Conservation (phyloP, 2,329 filamentous ascomycete species). For the Stachybotrys chlorohalonatus region DNA sequence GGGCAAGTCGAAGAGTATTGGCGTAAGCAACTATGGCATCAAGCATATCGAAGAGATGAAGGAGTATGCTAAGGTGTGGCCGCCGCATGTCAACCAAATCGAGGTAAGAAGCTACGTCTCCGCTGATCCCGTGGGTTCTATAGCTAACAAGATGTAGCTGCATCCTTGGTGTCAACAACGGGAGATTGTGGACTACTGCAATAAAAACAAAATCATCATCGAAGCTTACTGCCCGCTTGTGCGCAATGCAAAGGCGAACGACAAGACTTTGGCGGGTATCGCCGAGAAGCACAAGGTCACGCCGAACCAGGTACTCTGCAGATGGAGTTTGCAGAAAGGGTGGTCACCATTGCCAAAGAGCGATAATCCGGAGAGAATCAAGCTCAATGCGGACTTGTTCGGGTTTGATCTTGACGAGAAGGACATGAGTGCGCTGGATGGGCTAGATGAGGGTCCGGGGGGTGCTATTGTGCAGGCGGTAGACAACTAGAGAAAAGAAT, state of each 20-base stretch:
- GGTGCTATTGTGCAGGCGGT: slow-evolving; percentile 14
- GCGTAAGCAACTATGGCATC: slow-evolving; percentile 63
- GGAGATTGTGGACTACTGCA: slow-evolving; percentile 42
- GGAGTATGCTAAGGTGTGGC: slow-evolving; percentile 51
- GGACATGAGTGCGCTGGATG: slow-evolving; percentile 38
- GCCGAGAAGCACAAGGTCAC: slow-evolving; percentile 49
- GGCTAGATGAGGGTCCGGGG: slow-evolving; percentile 11
- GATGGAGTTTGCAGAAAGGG: slow-evolving; percentile 59
- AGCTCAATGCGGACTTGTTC: slow-evolving; percentile 50
- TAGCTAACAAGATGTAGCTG: slow-evolving; percentile 31
- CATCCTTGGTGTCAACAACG: slow-evolving; percentile 57
- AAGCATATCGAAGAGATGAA: slow-evolving; percentile 60
- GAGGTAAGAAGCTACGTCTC: slow-evolving; percentile 36
- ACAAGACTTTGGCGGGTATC: slow-evolving; percentile 45
- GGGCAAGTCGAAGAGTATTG: slow-evolving; percentile 54
- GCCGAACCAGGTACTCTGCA: slow-evolving; percentile 54
- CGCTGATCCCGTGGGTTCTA: no score
- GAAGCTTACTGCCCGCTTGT: slow-evolving; percentile 26
- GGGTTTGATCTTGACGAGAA: slow-evolving; percentile 45
- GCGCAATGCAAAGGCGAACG: slow-evolving; percentile 27
- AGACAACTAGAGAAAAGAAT: slow-evolving; percentile 2
- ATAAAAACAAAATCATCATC: slow-evolving; percentile 60
- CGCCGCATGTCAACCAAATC: slow-evolving; percentile 62
- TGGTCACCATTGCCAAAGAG: slow-evolving; percentile 61
- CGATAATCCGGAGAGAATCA: slow-evolving; percentile 48